A percentile compares a stretch with the other conserved stretches of the same genome.
These are phyloP conservation scores for Periglandula ipomoeae DNA, from an alignment of 2,329 filamentous ascomycete species.

Conservation along the genomic window DNA sequence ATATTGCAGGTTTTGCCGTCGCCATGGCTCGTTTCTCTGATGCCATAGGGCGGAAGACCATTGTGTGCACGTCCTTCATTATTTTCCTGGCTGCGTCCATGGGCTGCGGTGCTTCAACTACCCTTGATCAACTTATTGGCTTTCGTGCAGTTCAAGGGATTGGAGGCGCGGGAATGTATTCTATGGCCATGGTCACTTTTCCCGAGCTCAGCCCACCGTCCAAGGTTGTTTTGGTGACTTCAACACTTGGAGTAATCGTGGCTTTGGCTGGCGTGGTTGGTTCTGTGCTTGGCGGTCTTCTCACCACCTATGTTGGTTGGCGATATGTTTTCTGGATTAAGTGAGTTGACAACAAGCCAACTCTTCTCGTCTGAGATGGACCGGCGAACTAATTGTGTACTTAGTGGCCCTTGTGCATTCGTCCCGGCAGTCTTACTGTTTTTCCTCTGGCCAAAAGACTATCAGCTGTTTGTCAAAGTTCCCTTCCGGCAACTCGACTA, in stretches of 20 bases:
- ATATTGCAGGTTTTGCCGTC: constrained; percentile 28
- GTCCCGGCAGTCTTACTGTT: constrained; percentile 37
- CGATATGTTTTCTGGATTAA: constrained; percentile 53
- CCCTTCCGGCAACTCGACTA: constrained; percentile 43
- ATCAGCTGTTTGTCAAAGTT: constrained; percentile 25
- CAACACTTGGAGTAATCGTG: constrained; percentile 39
- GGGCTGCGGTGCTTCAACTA: constrained; percentile 33
- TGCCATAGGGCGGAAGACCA: constrained; percentile 40
- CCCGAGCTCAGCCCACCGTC: constrained; percentile 37
- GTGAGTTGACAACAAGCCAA: too few species aligned
- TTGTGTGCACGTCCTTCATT: constrained; percentile 39
- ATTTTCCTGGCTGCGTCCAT: constrained; percentile 50
- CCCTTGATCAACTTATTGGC: constrained; percentile 34
- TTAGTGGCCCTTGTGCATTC: constrained; percentile 39
- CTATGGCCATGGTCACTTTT: constrained; percentile 44
- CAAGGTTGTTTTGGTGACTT: constrained; percentile 33
- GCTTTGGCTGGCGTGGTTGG: constrained; percentile 42
- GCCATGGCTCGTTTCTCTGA: constrained; percentile 45
- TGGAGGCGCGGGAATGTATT: constrained; percentile 38
- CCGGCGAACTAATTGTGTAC: background rate
- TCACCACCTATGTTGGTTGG: constrained; percentile 42
- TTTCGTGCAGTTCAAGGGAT: constrained; percentile 41
- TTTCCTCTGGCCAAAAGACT: constrained; percentile 39
- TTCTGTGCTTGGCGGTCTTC: constrained; percentile 40
- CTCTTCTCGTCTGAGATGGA: too few species aligned